Percentiles rank a stretch among this genome's conserved stretches.
Evolutionary conservation across 2,329 filamentous ascomycete species (phyloP).

Genomic region (Geosmithia morbida): DNA sequence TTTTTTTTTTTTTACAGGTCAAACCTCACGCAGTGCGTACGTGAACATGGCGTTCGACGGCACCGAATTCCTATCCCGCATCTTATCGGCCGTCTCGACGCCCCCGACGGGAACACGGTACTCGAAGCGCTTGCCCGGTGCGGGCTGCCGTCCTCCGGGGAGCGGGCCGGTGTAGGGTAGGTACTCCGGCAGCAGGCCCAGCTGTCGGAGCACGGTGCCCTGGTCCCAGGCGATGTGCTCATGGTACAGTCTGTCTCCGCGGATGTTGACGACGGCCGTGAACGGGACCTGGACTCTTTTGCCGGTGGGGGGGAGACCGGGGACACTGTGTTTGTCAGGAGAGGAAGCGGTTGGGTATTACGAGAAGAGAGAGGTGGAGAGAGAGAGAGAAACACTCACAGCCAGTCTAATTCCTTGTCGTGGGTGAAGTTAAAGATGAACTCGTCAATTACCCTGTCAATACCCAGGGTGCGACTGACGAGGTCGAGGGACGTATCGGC

Average conservation of each 20-base stretch:
- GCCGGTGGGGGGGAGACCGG: constrained; percentile 40
- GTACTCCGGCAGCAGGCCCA: constrained; percentile 42
- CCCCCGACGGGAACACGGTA: constrained; percentile 17
- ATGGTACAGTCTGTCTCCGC: constrained; percentile 48
- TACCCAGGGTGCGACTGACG: constrained; percentile 55
- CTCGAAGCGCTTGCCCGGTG: constrained; percentile 4
- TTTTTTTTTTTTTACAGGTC: too few species aligned
- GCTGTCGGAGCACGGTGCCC: constrained; percentile 44
- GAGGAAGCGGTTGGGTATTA: too few species aligned
- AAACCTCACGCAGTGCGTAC: constrained; percentile 2
- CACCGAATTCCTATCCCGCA: constrained; percentile 14
- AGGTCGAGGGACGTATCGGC: constrained; percentile 53
- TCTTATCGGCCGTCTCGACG: constrained; percentile 15
- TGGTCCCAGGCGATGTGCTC: constrained; percentile 60
- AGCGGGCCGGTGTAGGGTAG: constrained; percentile 41
- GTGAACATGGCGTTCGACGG: constrained; percentile 17
- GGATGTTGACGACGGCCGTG: constrained; percentile 46
- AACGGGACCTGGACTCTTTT: constrained; percentile 41
- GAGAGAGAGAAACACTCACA: constrained; percentile 30
- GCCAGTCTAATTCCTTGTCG: constrained; percentile 48
- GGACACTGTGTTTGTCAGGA: constrained; percentile 7
- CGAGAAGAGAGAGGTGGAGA: too few species aligned
- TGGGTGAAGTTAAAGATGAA: constrained; percentile 55
- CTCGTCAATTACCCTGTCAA: constrained; percentile 59
- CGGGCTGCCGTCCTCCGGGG: neutral